Conservation (phyloP, 2,329 filamentous ascomycete genomes). For the Plenodomus lindquistii region DNA sequence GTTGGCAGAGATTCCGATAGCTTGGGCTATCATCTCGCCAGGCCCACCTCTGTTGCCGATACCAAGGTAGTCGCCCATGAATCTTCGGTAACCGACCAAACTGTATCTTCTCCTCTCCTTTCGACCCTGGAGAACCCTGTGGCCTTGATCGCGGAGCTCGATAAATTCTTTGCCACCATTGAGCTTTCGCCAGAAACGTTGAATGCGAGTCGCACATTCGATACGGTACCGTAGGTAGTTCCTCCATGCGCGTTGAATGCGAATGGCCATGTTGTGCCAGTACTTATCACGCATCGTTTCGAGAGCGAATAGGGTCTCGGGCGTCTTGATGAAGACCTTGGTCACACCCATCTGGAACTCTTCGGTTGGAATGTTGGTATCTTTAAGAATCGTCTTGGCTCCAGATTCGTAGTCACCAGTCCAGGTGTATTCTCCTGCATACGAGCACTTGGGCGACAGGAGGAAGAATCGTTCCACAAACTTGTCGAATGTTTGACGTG, state of each 20-base stretch:
- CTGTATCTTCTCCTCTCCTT: conserved; percentile 93
- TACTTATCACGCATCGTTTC: conserved; percentile 98
- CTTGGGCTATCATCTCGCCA: conserved; percentile 77
- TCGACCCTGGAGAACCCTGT: conserved; percentile 76
- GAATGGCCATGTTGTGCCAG: conserved; percentile 99
- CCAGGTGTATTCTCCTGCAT: conserved; percentile 97
- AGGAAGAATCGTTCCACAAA: conserved; percentile 98
- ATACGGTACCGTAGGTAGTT: conserved; percentile 91
- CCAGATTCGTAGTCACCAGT: conserved; percentile 84
- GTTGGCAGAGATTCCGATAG: conserved; percentile 69
- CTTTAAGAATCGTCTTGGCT: conserved; percentile 89
- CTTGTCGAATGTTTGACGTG: conserved; percentile 95
- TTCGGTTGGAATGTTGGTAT: conserved; percentile 91
- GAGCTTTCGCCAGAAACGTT: conserved; percentile 93
- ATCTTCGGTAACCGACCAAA: conserved; percentile 86
- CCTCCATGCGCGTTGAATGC: conserved; percentile 96
- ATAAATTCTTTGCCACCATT: conserved; percentile 88
- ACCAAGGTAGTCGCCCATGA: conserved; percentile 92
- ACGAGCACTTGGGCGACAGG: conserved; percentile 89
- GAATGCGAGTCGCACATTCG: conserved; percentile 91
- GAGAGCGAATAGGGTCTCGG: conserved; percentile 92
- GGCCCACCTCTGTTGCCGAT: conserved; percentile 79
- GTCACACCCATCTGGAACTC: conserved; percentile 97
- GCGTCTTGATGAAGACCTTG: conserved; percentile 97
- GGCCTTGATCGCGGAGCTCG: conserved; percentile 84